Evolutionary conservation across 2,329 filamentous ascomycete species (phyloP).

Genomic region (Sporothrix schenckii): DNA sequence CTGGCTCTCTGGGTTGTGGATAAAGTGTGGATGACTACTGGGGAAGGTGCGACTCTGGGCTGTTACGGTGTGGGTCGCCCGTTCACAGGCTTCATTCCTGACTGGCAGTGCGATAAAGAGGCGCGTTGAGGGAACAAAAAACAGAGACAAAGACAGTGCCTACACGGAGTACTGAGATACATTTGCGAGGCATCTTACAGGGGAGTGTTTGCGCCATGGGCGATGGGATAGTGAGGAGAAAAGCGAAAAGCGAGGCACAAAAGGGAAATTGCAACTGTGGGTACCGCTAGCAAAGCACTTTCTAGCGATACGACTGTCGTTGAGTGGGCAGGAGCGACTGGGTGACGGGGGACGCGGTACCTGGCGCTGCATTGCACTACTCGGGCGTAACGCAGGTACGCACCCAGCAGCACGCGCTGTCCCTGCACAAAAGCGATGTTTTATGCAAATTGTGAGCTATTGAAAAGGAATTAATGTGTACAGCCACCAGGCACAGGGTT

Average conservation of each 20-base stretch:
- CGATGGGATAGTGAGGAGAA: neutral
- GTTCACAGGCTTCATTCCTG: conserved; percentile 24
- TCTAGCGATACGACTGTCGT: neutral
- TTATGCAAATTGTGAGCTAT: conserved; percentile 4
- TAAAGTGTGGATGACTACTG: conserved; percentile 28
- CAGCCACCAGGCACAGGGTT: conserved; percentile 18
- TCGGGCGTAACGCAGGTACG: conserved; percentile 25
- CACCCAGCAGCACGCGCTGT: neutral
- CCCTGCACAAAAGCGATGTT: conserved; percentile 11
- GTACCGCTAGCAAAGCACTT: conserved; percentile 7
- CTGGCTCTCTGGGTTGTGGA: conserved; percentile 24
- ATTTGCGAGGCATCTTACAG: neutral
- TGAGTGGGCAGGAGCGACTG: conserved; percentile 9
- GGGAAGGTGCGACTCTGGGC: conserved; percentile 31
- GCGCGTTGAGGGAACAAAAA: conserved; percentile 4
- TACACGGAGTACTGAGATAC: conserved; percentile 22
- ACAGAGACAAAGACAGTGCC: conserved; percentile 12
- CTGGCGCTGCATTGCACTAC: conserved; percentile 24
- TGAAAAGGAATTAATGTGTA: neutral
- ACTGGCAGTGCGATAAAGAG: conserved; percentile 20
- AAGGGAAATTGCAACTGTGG: conserved; percentile 28
- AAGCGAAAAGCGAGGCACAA: neutral
- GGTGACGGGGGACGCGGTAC: conserved; percentile 19
- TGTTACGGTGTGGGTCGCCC: conserved; percentile 25
- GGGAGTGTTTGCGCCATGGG: conserved; percentile 11